phyloP scores from a whole-genome alignment of 108 stramenopile species.

The Skeletonema menzelii region DNA sequence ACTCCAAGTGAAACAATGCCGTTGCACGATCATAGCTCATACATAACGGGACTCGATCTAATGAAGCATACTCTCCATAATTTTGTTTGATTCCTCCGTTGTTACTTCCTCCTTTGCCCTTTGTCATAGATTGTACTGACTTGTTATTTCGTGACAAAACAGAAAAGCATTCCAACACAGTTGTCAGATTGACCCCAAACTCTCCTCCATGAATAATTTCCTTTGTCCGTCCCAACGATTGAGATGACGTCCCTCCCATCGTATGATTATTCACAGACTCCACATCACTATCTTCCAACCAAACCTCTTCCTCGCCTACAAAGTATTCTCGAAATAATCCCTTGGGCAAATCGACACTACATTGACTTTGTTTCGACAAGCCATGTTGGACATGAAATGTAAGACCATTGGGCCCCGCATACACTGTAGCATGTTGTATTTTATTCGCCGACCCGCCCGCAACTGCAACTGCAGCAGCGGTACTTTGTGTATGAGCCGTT shows the following conservation, averaged over 20 bases:
- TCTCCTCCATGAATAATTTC: conserved; percentile 49
- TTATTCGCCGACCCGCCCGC: conserved; percentile 14
- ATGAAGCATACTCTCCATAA: conserved; percentile 35
- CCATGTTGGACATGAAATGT: conserved; percentile 71
- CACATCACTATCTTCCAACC: conserved; percentile 27
- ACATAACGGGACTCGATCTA: conserved; percentile 52
- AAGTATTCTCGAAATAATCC: conserved; percentile 66
- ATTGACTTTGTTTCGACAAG: conserved; percentile 54
- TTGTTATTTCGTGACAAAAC: conserved; percentile 45
- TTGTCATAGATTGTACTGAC: neutral
- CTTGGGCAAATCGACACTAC: conserved; percentile 61
- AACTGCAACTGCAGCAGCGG: conserved; percentile 14
- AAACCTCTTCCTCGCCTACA: conserved; percentile 55
- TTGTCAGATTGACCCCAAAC: conserved; percentile 67
- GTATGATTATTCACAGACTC: conserved; percentile 16
- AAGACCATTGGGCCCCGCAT: conserved; percentile 46
- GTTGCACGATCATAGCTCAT: conserved; percentile 58
- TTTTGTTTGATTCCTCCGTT: neutral
- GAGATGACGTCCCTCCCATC: conserved; percentile 4
- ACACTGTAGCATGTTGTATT: conserved; percentile 63
- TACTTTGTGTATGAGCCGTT: conserved; percentile 9
- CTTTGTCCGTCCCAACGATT: conserved; percentile 2
- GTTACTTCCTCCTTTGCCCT: neutral
- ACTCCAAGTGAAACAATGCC: conserved; percentile 64
- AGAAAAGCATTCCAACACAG: conserved; percentile 63